These are phyloP conservation scores for Magnusiomyces magnusii DNA, from an alignment of 1,139 yeast species.

Conservation along the genomic window DNA sequence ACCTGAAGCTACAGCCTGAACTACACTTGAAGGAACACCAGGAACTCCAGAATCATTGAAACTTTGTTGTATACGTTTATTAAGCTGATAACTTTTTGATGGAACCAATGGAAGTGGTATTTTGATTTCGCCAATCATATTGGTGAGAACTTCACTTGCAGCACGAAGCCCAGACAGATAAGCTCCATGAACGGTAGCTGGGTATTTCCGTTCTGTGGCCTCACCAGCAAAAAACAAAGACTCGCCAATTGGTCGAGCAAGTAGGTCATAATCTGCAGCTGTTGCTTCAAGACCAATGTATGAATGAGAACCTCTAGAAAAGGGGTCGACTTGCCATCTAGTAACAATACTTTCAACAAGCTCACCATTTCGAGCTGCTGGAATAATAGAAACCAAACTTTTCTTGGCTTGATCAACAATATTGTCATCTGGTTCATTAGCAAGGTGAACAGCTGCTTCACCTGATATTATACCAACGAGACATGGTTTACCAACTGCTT, in stretches of 20 bases:
- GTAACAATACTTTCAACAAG: slow-evolving; percentile 38
- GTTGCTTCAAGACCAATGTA: slow-evolving; percentile 39
- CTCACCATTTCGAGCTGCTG: slow-evolving; percentile 20
- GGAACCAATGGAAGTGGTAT: slow-evolving; percentile 36
- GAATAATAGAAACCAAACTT: slow-evolving; percentile 29
- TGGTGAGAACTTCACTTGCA: slow-evolving; percentile 37
- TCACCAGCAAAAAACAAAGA: slow-evolving; percentile 40
- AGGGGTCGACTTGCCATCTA: slow-evolving; percentile 39
- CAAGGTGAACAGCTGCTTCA: slow-evolving; percentile 33
- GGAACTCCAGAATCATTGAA: neutral
- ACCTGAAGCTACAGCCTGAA: neutral
- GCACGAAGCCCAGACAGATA: slow-evolving; percentile 39
- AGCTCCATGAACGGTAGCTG: slow-evolving; percentile 42
- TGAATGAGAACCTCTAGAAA: slow-evolving; percentile 37
- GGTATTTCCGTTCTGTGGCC: slow-evolving; percentile 38
- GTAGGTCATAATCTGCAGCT: slow-evolving; percentile 37
- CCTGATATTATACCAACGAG: slow-evolving; percentile 38
- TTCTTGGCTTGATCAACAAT: slow-evolving; percentile 33
- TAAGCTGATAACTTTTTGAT: slow-evolving; percentile 19
- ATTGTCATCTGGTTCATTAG: slow-evolving; percentile 31
- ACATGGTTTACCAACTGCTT: slow-evolving; percentile 34
- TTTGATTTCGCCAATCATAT: slow-evolving; percentile 36
- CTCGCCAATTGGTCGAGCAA: slow-evolving; percentile 36
- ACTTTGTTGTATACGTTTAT: slow-evolving; percentile 5
- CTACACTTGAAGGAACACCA: slow-evolving; percentile 1